Evolutionary conservation across 2,329 filamentous ascomycete species (phyloP), one percentile per base, ranked within the genome.

Genomic region (Verticillium nubilum): DNA sequence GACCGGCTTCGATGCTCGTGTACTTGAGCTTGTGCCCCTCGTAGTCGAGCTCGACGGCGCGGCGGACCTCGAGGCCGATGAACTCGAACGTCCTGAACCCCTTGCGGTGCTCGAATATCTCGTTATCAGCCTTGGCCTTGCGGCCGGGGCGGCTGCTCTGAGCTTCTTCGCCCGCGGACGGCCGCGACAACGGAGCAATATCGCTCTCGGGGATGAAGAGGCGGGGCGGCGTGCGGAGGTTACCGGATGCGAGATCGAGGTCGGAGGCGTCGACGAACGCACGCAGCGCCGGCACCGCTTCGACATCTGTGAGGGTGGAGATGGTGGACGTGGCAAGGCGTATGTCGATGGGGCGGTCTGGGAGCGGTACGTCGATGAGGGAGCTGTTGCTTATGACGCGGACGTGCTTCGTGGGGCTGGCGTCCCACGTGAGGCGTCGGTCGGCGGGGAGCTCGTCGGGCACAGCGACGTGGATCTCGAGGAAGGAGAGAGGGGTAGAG

Each of bases 11-110:
- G 62, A 84, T 74, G 65, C 74, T 78, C 23, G 75, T 80, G 73
- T 85, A 84, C 7, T 73, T 74, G 9, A 86, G 70, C 12, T 68
- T 77, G 69, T 80, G 77, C 52, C 73, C 75, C 6, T 72, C 62
- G 68, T 77, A 80, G 2, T 74, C 67, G 42, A 77, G 69, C 10
- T 78, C 71, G 54, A 79, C 69, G 26, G 73, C 69, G 60, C 80
- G 79, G 53, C 78, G 80, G 42, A 85, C 72, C 65, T 86, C 82
- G 1, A 84, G 72, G 7, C 82, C 81, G 54, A 75, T 73, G 67
- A 85, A 83, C 56, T 50, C 37, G 27, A 57, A 42, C n/a, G 37
- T 52, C 23, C 15, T 37, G 35, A 15, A 28, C 15, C 27, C 28
- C 17, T 33, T 29, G 27, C 19, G 26, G 17, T 54, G 28, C 54